Percentiles rank a stretch among this genome's conserved stretches.
phyloP scores from a whole-genome alignment of 164 flowering plant species.

The Sextonia rubra region DNA sequence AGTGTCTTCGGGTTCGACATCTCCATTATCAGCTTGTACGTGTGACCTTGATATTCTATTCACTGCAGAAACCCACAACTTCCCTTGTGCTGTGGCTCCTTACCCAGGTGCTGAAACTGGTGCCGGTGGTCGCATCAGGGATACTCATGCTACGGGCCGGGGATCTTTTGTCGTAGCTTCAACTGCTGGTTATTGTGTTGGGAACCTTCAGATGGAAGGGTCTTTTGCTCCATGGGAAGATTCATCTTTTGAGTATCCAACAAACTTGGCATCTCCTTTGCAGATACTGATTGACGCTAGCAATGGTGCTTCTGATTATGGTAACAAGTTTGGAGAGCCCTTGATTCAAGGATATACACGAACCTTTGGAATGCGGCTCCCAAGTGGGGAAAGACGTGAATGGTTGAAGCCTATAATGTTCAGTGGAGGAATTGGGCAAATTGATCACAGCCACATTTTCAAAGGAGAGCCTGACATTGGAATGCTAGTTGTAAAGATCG shows the following conservation, averaged over 20 bases:
- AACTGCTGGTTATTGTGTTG: conserved; percentile 96
- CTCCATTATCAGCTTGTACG: conserved; percentile 34
- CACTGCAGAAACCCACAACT: conserved; percentile 97
- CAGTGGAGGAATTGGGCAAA: conserved; percentile 92
- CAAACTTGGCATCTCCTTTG: conserved; percentile 80
- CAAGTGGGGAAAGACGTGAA: conserved; percentile 84
- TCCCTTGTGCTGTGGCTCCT: conserved; percentile 98
- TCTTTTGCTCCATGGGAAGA: conserved; percentile 97
- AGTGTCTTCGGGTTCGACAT: conserved; percentile 53
- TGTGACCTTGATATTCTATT: conserved; percentile 78
- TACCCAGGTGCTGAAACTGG: conserved; percentile 98
- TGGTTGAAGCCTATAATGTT: conserved; percentile 98
- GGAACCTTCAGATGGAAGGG: conserved; percentile 82
- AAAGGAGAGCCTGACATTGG: conserved; percentile 94
- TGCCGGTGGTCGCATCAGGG: conserved; percentile 94
- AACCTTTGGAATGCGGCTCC: conserved; percentile 93
- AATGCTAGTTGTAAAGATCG: conserved; percentile 91
- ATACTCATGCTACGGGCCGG: conserved; percentile 94
- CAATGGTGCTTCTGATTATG: conserved; percentile 96
- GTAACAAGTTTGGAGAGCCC: conserved; percentile 97
- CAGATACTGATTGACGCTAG: conserved; percentile 91
- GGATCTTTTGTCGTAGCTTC: conserved; percentile 88
- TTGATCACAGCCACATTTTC: conserved; percentile 74
- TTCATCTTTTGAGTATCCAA: conserved; percentile 65
- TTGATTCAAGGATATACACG: conserved; percentile 89